A percentile compares a stretch with the other conserved stretches of the same genome.
phyloP scores from a whole-genome alignment of 192 early-diverging fungal genomes.

The Podila epigama region DNA sequence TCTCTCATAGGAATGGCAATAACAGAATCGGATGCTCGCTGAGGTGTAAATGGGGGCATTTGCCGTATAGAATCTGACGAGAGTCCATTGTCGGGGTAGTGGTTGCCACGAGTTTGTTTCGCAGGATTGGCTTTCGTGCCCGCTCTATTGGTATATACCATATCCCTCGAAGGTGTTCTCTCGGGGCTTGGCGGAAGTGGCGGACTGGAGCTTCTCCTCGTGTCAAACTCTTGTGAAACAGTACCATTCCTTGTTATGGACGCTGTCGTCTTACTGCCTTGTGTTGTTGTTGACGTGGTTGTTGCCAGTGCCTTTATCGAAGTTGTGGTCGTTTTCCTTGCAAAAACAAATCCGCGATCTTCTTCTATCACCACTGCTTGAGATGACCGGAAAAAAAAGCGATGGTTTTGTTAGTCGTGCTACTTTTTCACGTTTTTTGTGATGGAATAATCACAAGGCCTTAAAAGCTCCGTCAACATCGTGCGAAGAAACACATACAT shows the following conservation, averaged over 20 bases:
- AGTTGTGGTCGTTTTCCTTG: slow-evolving; percentile 18
- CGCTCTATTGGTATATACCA: slow-evolving; percentile 1
- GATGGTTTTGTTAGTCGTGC: not conserved
- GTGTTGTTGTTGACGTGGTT: not conserved
- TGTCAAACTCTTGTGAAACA: not conserved
- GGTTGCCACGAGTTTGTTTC: not conserved
- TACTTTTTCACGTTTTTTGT: not conserved
- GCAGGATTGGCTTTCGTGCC: not conserved
- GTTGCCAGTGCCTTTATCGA: not conserved
- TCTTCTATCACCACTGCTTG: slow-evolving; percentile 22
- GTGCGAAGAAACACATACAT: slow-evolving; percentile 31
- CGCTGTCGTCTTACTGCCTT: not conserved
- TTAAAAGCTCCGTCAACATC: no score
- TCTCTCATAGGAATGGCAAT: slow-evolving; percentile 40
- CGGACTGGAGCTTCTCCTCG: not conserved
- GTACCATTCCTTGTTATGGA: not conserved
- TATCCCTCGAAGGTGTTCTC: slow-evolving; percentile 23
- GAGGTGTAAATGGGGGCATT: slow-evolving; percentile 1
- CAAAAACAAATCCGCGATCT: slow-evolving; percentile 44
- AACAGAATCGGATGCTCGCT: slow-evolving; percentile 14
- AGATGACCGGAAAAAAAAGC: not conserved
- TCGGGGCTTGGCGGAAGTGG: slow-evolving; percentile 22
- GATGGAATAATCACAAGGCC: not conserved
- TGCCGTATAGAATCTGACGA: no score
- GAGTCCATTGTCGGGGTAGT: no score